Evolutionary conservation across 148 eudicot genomes (phyloP), one percentile per base, ranked within the genome.

Genomic region (Vaccinium macrocarpon): DNA sequence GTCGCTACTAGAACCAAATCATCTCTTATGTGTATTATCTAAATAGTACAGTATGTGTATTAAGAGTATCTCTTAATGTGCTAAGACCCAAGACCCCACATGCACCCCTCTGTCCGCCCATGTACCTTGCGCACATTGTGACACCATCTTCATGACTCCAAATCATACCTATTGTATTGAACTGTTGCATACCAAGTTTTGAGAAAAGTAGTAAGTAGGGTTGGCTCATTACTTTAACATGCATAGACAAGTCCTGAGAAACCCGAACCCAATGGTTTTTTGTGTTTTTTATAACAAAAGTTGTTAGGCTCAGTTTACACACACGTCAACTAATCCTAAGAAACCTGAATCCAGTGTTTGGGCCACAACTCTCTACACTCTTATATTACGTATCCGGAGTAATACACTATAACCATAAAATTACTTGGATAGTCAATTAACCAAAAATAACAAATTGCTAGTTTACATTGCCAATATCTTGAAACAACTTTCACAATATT

Each of bases 401-500:
- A 76, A 19, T 18, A 18, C 6, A 42, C 4, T 16, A 72, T 46
- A 35, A 19, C 76, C n/a, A 72, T 71, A 18, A 14, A 14, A 72
- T 35, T 72, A 27, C 49, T 72, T 21, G 12, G 19, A n/a, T 8
- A 23, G 57, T 42, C 21, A 14, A 70, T 29, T 6, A 70, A 32
- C 13, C 21, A 73, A n/a, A 76, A 75, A n/a, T 9, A 49, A 1
- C 8, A 3, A 77, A 27, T 5, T 27, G 48, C 25, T 2, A 82
- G 29, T n/a, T 70, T 59, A 50, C 61, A 70, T 18, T 16, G 29
- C 49, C 62, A 82, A 71, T n/a, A 29, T 51, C 38, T 27, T 70
- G 62, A 51, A 68, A 29, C 49, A 83, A 27, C 13, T 38, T 75
- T 61, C 23, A 10, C 80, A 85, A 5, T 23, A 74, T 81, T 59